A percentile compares a stretch with the other conserved stretches of the same genome.
Conservation (phyloP, 768 basidiomycete species). For the Amanita pallidorosea region DNA sequence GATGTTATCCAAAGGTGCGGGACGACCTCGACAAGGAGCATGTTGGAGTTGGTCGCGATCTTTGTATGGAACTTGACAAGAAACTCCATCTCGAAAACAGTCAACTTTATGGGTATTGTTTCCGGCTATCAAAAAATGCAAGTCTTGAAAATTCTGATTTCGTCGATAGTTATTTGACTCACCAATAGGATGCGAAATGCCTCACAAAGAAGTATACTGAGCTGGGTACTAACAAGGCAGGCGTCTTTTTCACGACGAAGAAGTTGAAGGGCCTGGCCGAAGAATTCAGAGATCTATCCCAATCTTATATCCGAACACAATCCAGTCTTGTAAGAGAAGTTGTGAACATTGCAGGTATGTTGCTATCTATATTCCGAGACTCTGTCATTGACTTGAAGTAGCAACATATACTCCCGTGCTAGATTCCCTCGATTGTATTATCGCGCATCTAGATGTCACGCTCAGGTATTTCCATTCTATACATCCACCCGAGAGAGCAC, state of each 20-base stretch:
- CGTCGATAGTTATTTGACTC: background rate
- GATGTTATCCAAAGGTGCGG: conserved; percentile 31
- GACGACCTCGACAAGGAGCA: conserved; percentile 84
- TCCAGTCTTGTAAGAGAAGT: conserved; percentile 83
- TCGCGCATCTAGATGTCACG: conserved; percentile 90
- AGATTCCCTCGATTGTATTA: conserved; percentile 68
- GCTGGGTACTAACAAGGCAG: conserved; percentile 75
- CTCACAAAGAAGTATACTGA: conserved; percentile 72
- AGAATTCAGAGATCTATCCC: conserved; percentile 57
- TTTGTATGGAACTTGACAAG: conserved; percentile 82
- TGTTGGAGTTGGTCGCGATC: conserved; percentile 48
- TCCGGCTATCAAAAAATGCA: conserved; percentile 86
- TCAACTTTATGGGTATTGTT: conserved; percentile 81
- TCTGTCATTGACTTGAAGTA: conserved; percentile 17
- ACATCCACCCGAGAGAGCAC: background rate
- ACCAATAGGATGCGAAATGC: conserved; percentile 63
- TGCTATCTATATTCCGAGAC: background rate
- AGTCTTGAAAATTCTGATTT: conserved; percentile 13
- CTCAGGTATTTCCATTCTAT: conserved; percentile 44
- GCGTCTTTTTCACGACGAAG: conserved; percentile 81
- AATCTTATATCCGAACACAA: conserved; percentile 68
- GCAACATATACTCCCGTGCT: conserved; percentile 89
- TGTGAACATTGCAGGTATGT: conserved; percentile 80
- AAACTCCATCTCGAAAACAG: conserved; percentile 95
- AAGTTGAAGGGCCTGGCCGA: conserved; percentile 61